Conservation (phyloP, 176 grass and related monocot species). For the Oryza glaberrima region DNA sequence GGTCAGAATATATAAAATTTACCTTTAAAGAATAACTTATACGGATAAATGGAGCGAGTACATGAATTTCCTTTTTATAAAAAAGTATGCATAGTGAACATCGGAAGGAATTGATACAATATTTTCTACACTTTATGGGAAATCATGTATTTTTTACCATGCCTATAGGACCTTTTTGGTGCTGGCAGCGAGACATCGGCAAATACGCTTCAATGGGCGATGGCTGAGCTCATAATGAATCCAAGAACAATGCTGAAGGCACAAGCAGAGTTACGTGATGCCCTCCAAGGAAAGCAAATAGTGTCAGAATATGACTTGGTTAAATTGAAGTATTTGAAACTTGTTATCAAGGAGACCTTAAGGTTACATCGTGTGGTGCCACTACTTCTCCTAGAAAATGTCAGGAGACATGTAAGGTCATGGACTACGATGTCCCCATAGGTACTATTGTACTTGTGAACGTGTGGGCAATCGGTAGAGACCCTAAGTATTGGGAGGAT, state of each 20-base stretch:
- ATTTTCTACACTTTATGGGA: too few relatives aligned
- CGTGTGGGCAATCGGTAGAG: too few relatives aligned
- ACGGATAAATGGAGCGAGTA: too few relatives aligned
- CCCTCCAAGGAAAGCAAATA: neutral
- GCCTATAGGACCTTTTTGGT: neutral
- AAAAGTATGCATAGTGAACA: too few relatives aligned
- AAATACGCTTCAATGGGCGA: neutral
- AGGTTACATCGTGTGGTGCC: neutral
- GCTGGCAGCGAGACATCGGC: neutral
- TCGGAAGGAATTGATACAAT: too few relatives aligned
- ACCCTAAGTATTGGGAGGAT: too few relatives aligned
- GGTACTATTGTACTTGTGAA: neutral
- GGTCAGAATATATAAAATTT: too few relatives aligned
- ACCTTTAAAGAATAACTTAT: too few relatives aligned
- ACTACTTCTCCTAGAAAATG: neutral
- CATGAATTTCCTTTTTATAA: too few relatives aligned
- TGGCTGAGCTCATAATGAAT: neutral
- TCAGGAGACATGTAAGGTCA: neutral
- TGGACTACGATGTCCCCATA: neutral
- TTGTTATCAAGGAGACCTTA: neutral
- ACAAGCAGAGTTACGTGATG: neutral
- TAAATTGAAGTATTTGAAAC: neutral
- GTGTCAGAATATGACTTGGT: neutral
- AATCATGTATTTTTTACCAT: neutral
- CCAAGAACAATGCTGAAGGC: neutral